Percentiles rank a stretch among this genome's conserved stretches.
These are phyloP conservation scores for Colletotrichum costaricense DNA, from an alignment of 2,329 filamentous ascomycete genomes.

Conservation along the genomic window DNA sequence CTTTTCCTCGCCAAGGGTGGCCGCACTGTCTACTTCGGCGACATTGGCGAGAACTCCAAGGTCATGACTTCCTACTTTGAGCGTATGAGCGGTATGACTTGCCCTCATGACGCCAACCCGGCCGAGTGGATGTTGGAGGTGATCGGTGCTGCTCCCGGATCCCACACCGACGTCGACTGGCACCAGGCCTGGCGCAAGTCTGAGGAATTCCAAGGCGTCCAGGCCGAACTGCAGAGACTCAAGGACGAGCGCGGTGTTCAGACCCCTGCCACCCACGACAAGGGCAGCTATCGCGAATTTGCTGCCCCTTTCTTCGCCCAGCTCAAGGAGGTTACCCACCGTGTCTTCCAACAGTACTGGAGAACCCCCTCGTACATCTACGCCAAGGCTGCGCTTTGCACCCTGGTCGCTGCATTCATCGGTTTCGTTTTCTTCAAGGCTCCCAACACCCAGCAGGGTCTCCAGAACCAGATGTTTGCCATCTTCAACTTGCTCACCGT, in stretches of 20 bases:
- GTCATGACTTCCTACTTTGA: slow-evolving; percentile 82
- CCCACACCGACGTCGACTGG: slow-evolving; percentile 74
- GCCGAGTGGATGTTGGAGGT: slow-evolving; percentile 83
- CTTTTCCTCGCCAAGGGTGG: slow-evolving; percentile 83
- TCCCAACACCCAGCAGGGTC: slow-evolving; percentile 77
- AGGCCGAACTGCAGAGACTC: slow-evolving; percentile 67
- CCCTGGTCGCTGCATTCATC: slow-evolving; percentile 77
- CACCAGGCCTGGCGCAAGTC: slow-evolving; percentile 70
- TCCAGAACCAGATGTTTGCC: slow-evolving; percentile 88
- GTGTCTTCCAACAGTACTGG: slow-evolving; percentile 94
- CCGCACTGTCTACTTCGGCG: slow-evolving; percentile 83
- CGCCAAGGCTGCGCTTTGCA: slow-evolving; percentile 78
- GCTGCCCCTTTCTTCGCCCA: slow-evolving; percentile 80
- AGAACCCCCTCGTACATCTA: slow-evolving; percentile 91
- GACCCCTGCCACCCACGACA: slow-evolving; percentile 46
- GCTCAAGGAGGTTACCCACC: slow-evolving; percentile 73
- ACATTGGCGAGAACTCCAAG: slow-evolving; percentile 78
- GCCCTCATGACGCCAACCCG: slow-evolving; percentile 78
- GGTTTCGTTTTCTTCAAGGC: slow-evolving; percentile 84
- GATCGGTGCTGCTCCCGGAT: slow-evolving; percentile 73
- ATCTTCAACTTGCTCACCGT: slow-evolving; percentile 87
- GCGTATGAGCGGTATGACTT: slow-evolving; percentile 73
- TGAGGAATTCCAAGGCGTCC: slow-evolving; percentile 65
- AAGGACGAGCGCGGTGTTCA: slow-evolving; percentile 57
- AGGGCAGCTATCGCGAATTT: slow-evolving; percentile 76